Base-by-base conservation (phyloP, 1,139 yeast genomes). In the Geotrichum histeridarum region DNA sequence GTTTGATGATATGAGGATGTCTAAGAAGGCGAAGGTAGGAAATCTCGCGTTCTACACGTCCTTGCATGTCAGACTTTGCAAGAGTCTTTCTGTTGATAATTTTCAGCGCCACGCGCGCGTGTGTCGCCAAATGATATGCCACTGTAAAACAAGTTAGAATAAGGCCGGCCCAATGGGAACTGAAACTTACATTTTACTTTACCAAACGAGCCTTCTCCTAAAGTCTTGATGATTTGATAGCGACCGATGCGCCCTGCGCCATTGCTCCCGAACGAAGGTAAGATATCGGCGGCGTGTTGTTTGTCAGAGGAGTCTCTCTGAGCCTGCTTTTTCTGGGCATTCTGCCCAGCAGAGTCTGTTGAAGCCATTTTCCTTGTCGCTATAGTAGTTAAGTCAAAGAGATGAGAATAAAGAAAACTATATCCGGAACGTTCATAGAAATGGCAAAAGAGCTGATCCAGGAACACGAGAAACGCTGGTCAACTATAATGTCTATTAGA, bases 161-260 rank as follows among this genome's bases (percentile, higher is more conserved):
- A 22, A 3, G 3, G 27, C 5, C 27, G 27, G 5, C 27, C 27
- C 5, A n/a, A 17, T 22, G 32, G 42, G 42, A 4, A 2, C 2
- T 9, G 9, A 37, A 8, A 57, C 64, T 39, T 54, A 63, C 67
- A 77, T 69, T 93, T 93, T 63, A 93, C 99, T 69, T 93, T 93
- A 64, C 99, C 99, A 68, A 93, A 93, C 0, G 98, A 91, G 27
- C 99, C 99, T 70, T 93, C 98, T 32, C 99, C 99, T 30, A 93
- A 76, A 2, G 97, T 91, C 69, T 91, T 89, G 64, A 93, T 86
- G 57, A 94, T 86, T 69, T 91, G 98, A 72, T 94, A 94, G 64
- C 93, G 84, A 15, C 98, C 99, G 57, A 91, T 88, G 55, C 90
- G 58, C 33, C 68, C 67, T 8, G 55, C 51, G 27, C 59, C 59